Percentiles rank a stretch among this genome's conserved stretches.
Evolutionary conservation across 345 rosid species (phyloP).

Genomic region (Mercurialis annua): DNA sequence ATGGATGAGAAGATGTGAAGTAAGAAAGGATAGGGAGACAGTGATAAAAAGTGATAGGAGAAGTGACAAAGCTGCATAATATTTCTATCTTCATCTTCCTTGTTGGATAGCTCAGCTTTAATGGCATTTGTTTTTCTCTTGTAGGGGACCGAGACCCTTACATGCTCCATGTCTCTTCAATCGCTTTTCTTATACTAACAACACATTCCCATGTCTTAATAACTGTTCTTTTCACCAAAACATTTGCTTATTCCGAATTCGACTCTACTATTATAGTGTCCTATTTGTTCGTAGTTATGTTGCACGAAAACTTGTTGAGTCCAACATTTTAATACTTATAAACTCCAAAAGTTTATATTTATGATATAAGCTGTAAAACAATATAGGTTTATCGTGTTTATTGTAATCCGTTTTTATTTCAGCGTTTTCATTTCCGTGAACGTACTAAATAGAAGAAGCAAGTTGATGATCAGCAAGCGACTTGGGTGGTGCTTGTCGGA

Average conservation of each 20-base stretch:
- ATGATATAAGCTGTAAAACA: no score
- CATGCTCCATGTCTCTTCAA: slow-evolving; percentile 44
- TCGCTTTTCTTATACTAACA: slow-evolving; percentile 20
- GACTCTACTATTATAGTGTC: no score
- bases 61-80: slow-evolving; percentile 34
- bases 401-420: no score
- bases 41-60: slow-evolving; percentile 43
- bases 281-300: no score
- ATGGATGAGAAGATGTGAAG: slow-evolving; percentile 29
- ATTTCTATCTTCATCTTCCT: slow-evolving; percentile 34
- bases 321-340: no score
- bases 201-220: slow-evolving; percentile 26
- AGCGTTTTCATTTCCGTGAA: no score
- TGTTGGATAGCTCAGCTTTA: slow-evolving; percentile 15
- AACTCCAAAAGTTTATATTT: no score
- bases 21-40: slow-evolving; percentile 47
- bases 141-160: slow-evolving; percentile 42
- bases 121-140: slow-evolving; percentile 19
- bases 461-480: no score
- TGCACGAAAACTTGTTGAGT: no score
- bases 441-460: no score
- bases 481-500: slow-evolving; percentile 25
- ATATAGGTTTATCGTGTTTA: no score
- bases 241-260: no score
- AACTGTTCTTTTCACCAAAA: slow-evolving; percentile 15